Evolutionary conservation across 2,329 filamentous ascomycete species (phyloP).

Genomic region (Neonectria sp.): DNA sequence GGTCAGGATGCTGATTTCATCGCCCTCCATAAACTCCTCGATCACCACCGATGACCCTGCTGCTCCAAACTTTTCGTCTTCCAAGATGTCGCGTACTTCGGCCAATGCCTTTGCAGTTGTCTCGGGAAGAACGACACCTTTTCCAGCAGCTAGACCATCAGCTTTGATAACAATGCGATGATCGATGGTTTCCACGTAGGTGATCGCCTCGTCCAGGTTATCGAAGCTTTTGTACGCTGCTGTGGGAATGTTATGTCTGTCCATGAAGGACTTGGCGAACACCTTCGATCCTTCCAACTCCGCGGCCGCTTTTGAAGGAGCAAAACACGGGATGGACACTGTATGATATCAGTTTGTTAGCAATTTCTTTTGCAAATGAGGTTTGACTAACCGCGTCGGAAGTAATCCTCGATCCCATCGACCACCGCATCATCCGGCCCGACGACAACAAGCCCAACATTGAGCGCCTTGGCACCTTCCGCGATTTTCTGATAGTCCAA

Average conservation of each 20-base stretch:
- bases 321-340: slow-evolving; percentile 75
- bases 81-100: slow-evolving; percentile 78
- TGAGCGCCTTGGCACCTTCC: slow-evolving; percentile 67
- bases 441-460: slow-evolving; percentile 78
- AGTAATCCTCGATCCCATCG: slow-evolving; percentile 80
- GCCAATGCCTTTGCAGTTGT: slow-evolving; percentile 72
- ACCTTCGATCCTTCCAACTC: slow-evolving; percentile 84
- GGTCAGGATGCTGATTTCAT: slow-evolving; percentile 78
- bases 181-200: slow-evolving; percentile 72
- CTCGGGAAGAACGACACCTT: slow-evolving; percentile 65
- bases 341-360: background rate
- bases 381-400: slow-evolving; percentile 63
- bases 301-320: slow-evolving; percentile 78
- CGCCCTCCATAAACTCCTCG: slow-evolving; percentile 79
- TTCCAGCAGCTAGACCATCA: slow-evolving; percentile 81
- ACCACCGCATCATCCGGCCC: slow-evolving; percentile 83
- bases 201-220: slow-evolving; percentile 69
- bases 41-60: slow-evolving; percentile 81
- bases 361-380: background rate
- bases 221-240: slow-evolving; percentile 80
- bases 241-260: slow-evolving; percentile 79
- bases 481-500: slow-evolving; percentile 76
- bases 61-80: slow-evolving; percentile 74
- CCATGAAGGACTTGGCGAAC: slow-evolving; percentile 87
- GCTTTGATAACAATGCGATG: slow-evolving; percentile 82